Evolutionary conservation across 2,329 filamentous ascomycete genomes (phyloP).

Genomic region (Colletotrichum sp.): DNA sequence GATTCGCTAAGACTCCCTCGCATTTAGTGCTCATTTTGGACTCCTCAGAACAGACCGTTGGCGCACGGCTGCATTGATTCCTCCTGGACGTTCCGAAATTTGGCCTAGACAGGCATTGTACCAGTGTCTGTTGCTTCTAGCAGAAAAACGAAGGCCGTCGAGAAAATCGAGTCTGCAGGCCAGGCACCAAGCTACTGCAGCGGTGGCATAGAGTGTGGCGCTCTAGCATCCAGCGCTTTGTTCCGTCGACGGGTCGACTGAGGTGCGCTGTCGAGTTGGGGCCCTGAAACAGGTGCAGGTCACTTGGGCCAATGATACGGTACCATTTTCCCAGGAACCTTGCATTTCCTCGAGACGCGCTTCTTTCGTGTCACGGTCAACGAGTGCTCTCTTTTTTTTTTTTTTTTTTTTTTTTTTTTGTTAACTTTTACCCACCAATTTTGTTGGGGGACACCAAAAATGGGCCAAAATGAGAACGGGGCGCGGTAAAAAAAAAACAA

Average conservation of each 20-base stretch:
- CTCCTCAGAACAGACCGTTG: neutral
- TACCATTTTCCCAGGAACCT: neutral
- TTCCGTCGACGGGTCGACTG: neutral
- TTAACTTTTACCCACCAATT: no score
- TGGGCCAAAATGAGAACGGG: no score
- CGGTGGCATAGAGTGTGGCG: neutral
- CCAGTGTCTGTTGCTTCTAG: neutral
- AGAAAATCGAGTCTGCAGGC: neutral
- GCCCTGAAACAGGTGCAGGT: slow-evolving; percentile 7
- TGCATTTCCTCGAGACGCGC: slow-evolving; percentile 3
- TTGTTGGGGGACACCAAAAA: no score
- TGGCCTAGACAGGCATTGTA: neutral
- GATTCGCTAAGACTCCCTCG: neutral
- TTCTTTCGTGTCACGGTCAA: neutral
- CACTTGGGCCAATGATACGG: slow-evolving; percentile 3
- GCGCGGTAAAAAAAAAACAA: no score
- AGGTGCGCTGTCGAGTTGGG: neutral
- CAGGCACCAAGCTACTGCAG: neutral
- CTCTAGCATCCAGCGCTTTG: slow-evolving; percentile 1
- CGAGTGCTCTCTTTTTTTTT: neutral
- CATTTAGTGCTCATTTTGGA: neutral
- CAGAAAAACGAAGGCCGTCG: neutral
- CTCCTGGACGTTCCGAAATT: neutral
- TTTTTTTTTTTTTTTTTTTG: neutral
- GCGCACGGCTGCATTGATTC: neutral